These are phyloP conservation scores for Aquanectria penicillioides DNA, from an alignment of 2,329 filamentous ascomycete species.

Conservation along the genomic window DNA sequence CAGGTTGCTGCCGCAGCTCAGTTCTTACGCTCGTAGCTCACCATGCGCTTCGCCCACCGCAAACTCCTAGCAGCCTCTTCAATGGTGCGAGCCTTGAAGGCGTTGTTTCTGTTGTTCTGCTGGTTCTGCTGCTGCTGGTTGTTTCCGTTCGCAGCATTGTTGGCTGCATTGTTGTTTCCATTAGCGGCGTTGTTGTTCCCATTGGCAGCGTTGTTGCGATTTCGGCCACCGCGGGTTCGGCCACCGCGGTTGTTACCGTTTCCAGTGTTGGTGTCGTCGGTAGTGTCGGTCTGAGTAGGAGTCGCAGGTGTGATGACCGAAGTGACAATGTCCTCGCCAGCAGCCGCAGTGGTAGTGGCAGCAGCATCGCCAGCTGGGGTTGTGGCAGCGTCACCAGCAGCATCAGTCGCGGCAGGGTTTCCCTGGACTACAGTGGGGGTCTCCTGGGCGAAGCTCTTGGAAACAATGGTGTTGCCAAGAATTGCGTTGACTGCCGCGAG, in stretches of 20 bases:
- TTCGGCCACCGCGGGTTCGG: background rate
- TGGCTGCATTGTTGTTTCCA: background rate
- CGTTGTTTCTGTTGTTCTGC: background rate
- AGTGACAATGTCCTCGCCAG: background rate
- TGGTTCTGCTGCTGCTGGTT: background rate
- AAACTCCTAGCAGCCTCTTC: background rate
- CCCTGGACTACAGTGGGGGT: slow-evolving; percentile 44
- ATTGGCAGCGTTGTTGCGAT: slow-evolving; percentile 7
- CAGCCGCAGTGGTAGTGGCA: background rate
- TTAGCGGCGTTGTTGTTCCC: background rate
- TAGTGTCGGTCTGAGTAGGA: slow-evolving; percentile 1
- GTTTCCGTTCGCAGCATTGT: slow-evolving; percentile 1
- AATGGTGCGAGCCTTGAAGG: slow-evolving; percentile 2
- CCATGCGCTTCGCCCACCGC: slow-evolving; percentile 24
- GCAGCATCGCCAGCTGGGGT: slow-evolving; percentile 3
- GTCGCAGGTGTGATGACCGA: slow-evolving; percentile 8
- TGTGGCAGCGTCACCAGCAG: slow-evolving; percentile 9
- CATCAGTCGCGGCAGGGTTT: slow-evolving; percentile 17
- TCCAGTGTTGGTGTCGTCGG: slow-evolving; percentile 9
- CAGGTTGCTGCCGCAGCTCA: background rate
- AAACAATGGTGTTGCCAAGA: slow-evolving; percentile 43
- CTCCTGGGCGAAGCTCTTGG: slow-evolving; percentile 44
- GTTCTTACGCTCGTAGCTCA: background rate
- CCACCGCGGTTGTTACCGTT: slow-evolving; percentile 7
- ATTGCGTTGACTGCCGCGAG: slow-evolving; percentile 52